A percentile compares a stretch with the other conserved stretches of the same genome.
Conservation (phyloP, 2,329 filamentous ascomycete species). For the Parasarocladium wereldwijsianum region DNA sequence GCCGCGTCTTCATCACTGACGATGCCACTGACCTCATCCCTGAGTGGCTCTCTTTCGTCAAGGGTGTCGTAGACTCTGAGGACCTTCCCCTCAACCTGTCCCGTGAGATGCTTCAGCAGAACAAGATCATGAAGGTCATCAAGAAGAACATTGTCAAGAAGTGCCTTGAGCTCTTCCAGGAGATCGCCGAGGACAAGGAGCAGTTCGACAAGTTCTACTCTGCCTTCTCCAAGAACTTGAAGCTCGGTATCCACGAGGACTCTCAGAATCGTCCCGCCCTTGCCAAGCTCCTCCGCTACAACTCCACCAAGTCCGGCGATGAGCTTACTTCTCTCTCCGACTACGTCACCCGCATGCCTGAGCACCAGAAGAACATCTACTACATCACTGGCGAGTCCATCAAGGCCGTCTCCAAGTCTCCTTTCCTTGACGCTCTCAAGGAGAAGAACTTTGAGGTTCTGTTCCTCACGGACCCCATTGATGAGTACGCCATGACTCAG, state of each 20-base stretch:
- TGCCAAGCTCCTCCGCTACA: constrained; percentile 97
- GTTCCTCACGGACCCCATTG: constrained; percentile 98
- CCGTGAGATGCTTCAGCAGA: constrained; percentile 99
- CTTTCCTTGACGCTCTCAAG: constrained; percentile 97
- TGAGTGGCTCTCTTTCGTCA: constrained; percentile 98
- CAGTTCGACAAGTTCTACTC: constrained; percentile 99
- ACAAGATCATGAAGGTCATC: constrained; percentile 99
- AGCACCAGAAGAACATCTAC: constrained; percentile 99
- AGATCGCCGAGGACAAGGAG: constrained; percentile 99
- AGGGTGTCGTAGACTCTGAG: constrained; percentile 99
- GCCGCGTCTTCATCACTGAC: constrained; percentile 99
- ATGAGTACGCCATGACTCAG: constrained; percentile 98
- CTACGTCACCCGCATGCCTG: constrained; percentile 98
- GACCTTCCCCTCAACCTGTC: constrained; percentile 98
- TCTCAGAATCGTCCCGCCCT: constrained; percentile 86
- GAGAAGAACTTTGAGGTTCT: constrained; percentile 99
- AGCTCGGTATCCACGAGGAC: constrained; percentile 99
- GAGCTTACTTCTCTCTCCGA: constrained; percentile 88
- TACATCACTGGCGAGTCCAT: constrained; percentile 99
- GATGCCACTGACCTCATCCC: constrained; percentile 98
- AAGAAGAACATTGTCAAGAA: constrained; percentile 99
- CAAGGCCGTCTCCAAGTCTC: constrained; percentile 95
- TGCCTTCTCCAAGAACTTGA: constrained; percentile 99
- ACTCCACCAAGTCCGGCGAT: constrained; percentile 97
- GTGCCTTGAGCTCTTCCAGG: constrained; percentile 96